Evolutionary conservation across 495 filamentous ascomycete genomes (phyloP).

Genomic region (Penicillium subrubescens): DNA sequence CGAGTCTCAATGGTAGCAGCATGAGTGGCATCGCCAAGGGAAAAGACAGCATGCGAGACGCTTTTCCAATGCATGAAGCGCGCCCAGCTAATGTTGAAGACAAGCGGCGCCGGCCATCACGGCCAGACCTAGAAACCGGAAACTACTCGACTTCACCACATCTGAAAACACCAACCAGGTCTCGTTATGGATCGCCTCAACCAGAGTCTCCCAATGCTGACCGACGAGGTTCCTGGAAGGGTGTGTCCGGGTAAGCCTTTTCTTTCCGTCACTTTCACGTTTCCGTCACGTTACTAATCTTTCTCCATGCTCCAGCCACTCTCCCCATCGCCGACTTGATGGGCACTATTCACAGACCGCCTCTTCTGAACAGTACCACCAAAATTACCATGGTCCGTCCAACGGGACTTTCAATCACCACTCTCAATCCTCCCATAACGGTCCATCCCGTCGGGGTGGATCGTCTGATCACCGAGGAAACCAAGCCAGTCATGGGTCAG

Average conservation of each 20-base stretch:
- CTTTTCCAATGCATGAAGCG: slow-evolving; percentile 40
- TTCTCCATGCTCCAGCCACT: slow-evolving; percentile 37
- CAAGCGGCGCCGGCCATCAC: slow-evolving; percentile 31
- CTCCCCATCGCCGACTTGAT: slow-evolving; percentile 54
- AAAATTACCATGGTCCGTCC: slow-evolving; percentile 55
- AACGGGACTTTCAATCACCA: slow-evolving; percentile 54
- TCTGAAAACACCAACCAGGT: slow-evolving; percentile 58
- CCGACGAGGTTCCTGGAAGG: slow-evolving; percentile 59
- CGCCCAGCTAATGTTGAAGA: slow-evolving; percentile 35
- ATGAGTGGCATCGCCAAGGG: slow-evolving; percentile 23
- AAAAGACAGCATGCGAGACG: slow-evolving; percentile 30
- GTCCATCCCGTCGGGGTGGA: slow-evolving; percentile 55
- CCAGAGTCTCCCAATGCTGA: slow-evolving; percentile 64
- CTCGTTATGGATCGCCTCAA: slow-evolving; percentile 68
- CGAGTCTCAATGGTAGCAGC: slow-evolving; percentile 39
- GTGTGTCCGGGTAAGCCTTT: slow-evolving; percentile 60
- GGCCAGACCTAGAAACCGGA: slow-evolving; percentile 45
- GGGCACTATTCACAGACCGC: slow-evolving; percentile 45
- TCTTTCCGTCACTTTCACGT: not conserved
- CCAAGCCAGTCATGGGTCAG: slow-evolving; percentile 52
- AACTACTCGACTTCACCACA: slow-evolving; percentile 61
- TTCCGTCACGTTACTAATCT: slow-evolving; percentile 22
- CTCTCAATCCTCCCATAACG: slow-evolving; percentile 48
- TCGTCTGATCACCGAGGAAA: slow-evolving; percentile 56
- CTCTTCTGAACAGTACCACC: slow-evolving; percentile 55